Base-by-base conservation (phyloP, 345 rosid genomes). In the Adansonia digitata region DNA sequence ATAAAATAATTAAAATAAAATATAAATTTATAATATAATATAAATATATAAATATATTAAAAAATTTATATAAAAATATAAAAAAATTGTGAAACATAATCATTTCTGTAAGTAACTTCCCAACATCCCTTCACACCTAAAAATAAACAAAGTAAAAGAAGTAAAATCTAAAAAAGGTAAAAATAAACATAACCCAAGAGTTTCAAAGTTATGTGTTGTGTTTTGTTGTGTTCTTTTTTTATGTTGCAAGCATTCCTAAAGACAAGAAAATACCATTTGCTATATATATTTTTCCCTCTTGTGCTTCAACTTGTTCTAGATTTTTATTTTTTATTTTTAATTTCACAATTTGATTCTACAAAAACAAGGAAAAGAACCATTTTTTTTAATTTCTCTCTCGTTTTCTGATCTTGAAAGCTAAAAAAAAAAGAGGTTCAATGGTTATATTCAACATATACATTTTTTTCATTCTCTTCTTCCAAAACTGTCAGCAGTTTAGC, bases 401-500 rank as follows among this genome's bases (percentile, higher is more conserved):
- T 13, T 34, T 13, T 69, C 53, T 62, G 20, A 74, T 70, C 66
- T 51, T 27, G 42, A 43, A 15, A 61, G 34, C 74, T 52, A 55
- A 63, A n/a, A 34, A n/a, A 49, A 20, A n/a, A n/a, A n/a, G n/a
- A 0, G 15, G 31, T 31, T 65, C 45, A 63, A 49, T 55, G 2
- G 49, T 35, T 40, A 66, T 42, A 51, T 34, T 34, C 9, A 46
- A 18, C 77, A 42, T 17, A n/a, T 55, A 49, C 76, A 17, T 60
- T 71, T 55, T 11, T 60, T n/a, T 22, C 55, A 69, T 69, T 18
- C 43, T 18, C 20, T 48, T 68, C 69, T 76, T 59, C 35, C 17
- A 78, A 75, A 51, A 72, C 83, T 87, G 91, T 77, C 82, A 77
- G 57, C 76, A 78, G 37, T 85, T 81, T 79, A 81, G 83, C 81